Conservation (phyloP, 495 filamentous ascomycete genomes). For the Hypoxylon rickii region DNA sequence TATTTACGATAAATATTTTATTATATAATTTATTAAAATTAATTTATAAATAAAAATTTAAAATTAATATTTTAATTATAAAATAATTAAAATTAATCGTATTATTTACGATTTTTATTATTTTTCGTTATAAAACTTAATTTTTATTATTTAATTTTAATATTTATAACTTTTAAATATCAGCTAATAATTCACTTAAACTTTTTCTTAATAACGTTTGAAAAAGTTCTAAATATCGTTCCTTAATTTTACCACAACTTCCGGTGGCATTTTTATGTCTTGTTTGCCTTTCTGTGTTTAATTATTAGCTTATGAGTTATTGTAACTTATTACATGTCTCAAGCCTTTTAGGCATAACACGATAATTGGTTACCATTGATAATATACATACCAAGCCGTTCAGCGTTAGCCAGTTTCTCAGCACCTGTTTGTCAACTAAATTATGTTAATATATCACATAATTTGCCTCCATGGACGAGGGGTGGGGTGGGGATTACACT, state of each 20-base stretch:
- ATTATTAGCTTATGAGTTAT: neutral
- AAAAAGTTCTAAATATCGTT: constrained; percentile 53
- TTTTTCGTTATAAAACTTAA: no score
- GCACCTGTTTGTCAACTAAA: constrained; percentile 78
- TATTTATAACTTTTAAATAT: neutral
- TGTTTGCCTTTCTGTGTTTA: constrained; percentile 57
- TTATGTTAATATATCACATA: neutral
- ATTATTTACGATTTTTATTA: no score
- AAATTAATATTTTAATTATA: neutral
- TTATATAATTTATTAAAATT: neutral
- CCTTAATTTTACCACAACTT: constrained; percentile 65
- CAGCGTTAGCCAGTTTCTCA: constrained; percentile 82
- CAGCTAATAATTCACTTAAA: constrained; percentile 44
- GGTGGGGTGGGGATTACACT: neutral
- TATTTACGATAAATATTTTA: neutral
- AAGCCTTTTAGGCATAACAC: neutral
- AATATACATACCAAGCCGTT: constrained; percentile 53
- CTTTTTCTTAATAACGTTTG: constrained; percentile 48
- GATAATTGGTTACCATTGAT: neutral
- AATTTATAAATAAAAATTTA: no score
- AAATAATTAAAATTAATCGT: no score
- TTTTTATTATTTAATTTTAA: neutral
- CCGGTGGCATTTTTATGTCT: constrained; percentile 70
- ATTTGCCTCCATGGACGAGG: neutral
- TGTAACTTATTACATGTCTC: neutral